Conservation (phyloP, 192 early-diverging fungal species). For the Hyaloraphidium curvatum region DNA sequence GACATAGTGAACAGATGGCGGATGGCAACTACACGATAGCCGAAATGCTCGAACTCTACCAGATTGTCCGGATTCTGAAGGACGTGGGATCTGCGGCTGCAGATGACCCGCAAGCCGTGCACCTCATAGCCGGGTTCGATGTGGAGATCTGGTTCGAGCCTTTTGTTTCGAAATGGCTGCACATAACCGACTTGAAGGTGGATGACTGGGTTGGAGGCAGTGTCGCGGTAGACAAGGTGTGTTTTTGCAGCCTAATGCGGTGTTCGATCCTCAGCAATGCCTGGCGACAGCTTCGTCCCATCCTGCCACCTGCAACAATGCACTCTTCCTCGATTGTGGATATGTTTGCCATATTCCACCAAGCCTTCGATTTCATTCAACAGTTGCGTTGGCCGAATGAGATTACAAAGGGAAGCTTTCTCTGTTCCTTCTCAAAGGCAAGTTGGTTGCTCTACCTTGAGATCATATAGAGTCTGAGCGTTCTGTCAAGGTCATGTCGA, state of each 20-base stretch:
- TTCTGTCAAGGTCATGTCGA: neutral
- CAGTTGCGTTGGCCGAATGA: neutral
- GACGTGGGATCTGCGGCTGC: too few species aligned
- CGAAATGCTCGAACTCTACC: constrained; percentile 3
- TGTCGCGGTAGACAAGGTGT: neutral
- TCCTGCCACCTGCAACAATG: neutral
- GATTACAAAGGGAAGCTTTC: neutral
- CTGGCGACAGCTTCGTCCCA: neutral
- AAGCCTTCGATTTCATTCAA: neutral
- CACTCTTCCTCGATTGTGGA: constrained; percentile 1
- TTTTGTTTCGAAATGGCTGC: neutral
- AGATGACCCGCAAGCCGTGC: neutral
- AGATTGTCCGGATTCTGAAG: constrained; percentile 1
- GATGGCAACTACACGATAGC: neutral
- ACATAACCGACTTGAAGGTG: neutral
- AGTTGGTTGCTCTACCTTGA: too few species aligned
- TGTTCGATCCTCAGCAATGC: neutral
- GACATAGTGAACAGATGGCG: neutral
- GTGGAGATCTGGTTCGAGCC: neutral
- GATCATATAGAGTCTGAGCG: too few species aligned
- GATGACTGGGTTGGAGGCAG: neutral
- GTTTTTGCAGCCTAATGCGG: neutral
- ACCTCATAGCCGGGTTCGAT: too few species aligned
- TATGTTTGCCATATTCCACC: neutral
- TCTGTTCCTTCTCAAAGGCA: too few species aligned